phyloP scores from a whole-genome alignment of 805 yeast genomes.

The Lachancea dasiensis region DNA sequence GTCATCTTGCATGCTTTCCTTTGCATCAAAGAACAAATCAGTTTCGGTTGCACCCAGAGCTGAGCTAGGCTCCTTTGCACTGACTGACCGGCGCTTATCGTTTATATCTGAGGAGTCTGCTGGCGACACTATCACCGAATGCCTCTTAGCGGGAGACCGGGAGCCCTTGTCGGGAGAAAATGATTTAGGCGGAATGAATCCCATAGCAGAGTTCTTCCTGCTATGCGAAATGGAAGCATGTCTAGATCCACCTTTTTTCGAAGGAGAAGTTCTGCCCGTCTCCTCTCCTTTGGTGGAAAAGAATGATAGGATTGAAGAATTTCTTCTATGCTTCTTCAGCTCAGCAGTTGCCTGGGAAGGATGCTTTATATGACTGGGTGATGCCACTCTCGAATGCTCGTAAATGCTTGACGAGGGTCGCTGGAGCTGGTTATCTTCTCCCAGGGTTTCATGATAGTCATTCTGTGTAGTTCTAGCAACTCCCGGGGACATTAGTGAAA shows the following conservation, averaged over 20 bases:
- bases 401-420: constrained; percentile 43
- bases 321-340: constrained; percentile 45
- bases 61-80: constrained; percentile 39
- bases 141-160: constrained; percentile 11
- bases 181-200: constrained; percentile 7
- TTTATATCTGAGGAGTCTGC: constrained; percentile 8
- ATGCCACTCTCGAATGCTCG: constrained; percentile 23
- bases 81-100: constrained; percentile 44
- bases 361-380: constrained; percentile 15
- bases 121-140: constrained; percentile 9
- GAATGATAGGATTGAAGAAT: constrained; percentile 54
- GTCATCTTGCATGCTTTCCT: constrained; percentile 17
- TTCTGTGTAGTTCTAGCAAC: constrained; percentile 4
- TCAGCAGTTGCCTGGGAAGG: constrained; percentile 21
- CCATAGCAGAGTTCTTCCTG: constrained; percentile 19
- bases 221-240: constrained; percentile 12
- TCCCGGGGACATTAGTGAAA: constrained; percentile 22
- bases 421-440: constrained; percentile 13
- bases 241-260: constrained; percentile 9
- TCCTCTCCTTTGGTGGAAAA: constrained; percentile 23
- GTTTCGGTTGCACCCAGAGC: constrained; percentile 12
- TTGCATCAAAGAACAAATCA: constrained; percentile 22
- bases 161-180: constrained; percentile 6
- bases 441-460: constrained; percentile 1
- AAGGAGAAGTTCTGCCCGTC: constrained; percentile 13